Conservation (phyloP, 129 eudicot species). For the Rutidosis leptorrhynchoides region DNA sequence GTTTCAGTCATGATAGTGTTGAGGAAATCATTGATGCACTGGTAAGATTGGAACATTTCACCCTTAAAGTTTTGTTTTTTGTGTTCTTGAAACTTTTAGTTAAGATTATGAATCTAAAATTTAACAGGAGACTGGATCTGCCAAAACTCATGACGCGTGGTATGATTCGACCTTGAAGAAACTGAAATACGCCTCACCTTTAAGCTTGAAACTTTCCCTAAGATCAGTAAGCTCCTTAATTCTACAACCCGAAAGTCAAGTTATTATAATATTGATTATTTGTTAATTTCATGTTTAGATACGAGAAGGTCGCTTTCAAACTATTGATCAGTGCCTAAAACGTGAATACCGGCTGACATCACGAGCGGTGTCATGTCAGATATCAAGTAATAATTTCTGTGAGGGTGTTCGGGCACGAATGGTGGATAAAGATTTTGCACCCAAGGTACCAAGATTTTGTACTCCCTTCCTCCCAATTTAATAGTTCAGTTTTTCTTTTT, state of each 20-base stretch:
- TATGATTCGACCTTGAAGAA: slow-evolving; percentile 55
- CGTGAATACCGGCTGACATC: slow-evolving; percentile 76
- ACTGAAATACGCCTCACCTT: slow-evolving; percentile 62
- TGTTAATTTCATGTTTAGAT: slow-evolving; percentile 40
- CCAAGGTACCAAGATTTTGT: slow-evolving; percentile 54
- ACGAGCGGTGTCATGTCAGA: slow-evolving; percentile 51
- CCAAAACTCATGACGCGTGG: slow-evolving; percentile 54
- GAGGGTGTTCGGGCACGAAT: slow-evolving; percentile 87
- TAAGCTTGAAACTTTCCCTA: slow-evolving; percentile 83
- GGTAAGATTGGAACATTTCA: slow-evolving; percentile 35
- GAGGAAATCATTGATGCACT: slow-evolving; percentile 78
- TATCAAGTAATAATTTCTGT: slow-evolving; percentile 59
- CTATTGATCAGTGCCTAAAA: slow-evolving; percentile 65
- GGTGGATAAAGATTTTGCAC: slow-evolving; percentile 73
- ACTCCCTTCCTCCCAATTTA: too few species aligned
- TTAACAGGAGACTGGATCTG: slow-evolving; percentile 61
- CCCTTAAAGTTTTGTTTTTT: background rate
- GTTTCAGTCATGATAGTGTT: slow-evolving; percentile 71
- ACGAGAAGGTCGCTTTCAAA: slow-evolving; percentile 82
- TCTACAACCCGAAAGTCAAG: background rate
- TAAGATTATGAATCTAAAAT: slow-evolving; percentile 1
- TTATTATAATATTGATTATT: background rate
- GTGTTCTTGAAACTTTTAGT: background rate
- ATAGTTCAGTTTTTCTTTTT: too few species aligned
- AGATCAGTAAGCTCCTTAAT: slow-evolving; percentile 57